A percentile compares a stretch with the other conserved stretches of the same genome.
phyloP scores from a whole-genome alignment of 75 land plant species.

The Selaginella tamariscina region DNA sequence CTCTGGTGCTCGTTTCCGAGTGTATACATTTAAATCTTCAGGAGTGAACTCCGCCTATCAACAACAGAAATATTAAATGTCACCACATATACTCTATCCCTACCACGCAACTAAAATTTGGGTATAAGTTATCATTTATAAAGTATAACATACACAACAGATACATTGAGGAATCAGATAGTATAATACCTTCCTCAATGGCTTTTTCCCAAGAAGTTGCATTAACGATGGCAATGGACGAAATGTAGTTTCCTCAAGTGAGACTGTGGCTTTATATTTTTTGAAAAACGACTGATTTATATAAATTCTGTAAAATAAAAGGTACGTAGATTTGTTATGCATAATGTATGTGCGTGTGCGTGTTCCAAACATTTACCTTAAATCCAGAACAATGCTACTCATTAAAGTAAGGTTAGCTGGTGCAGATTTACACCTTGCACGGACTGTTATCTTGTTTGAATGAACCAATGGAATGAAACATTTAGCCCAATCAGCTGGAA shows the following conservation, averaged over 20 bases:
- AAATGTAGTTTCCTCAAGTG: slow-evolving; percentile 36
- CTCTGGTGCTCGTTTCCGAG: slow-evolving; percentile 46
- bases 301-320: slow-evolving; percentile 41
- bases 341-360: too few species aligned
- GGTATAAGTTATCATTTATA: too few species aligned
- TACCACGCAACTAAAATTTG: too few species aligned
- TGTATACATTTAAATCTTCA: slow-evolving; percentile 38
- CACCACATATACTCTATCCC: too few species aligned
- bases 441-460: slow-evolving; percentile 41
- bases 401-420: slow-evolving; percentile 48
- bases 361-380: slow-evolving; percentile 35
- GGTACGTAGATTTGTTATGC: too few species aligned
- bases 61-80: background rate
- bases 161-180: too few species aligned
- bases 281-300: slow-evolving; percentile 51
- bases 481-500: slow-evolving; percentile 85
- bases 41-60: slow-evolving; percentile 79
- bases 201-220: slow-evolving; percentile 48
- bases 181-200: slow-evolving; percentile 50
- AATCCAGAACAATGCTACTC: slow-evolving; percentile 43
- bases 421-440: slow-evolving; percentile 44
- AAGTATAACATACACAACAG: too few species aligned
- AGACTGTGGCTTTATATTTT: slow-evolving; percentile 21
- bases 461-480: slow-evolving; percentile 67
- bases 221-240: slow-evolving; percentile 72